phyloP scores from a whole-genome alignment of 305 asterid genomes.

The Vinca major region DNA sequence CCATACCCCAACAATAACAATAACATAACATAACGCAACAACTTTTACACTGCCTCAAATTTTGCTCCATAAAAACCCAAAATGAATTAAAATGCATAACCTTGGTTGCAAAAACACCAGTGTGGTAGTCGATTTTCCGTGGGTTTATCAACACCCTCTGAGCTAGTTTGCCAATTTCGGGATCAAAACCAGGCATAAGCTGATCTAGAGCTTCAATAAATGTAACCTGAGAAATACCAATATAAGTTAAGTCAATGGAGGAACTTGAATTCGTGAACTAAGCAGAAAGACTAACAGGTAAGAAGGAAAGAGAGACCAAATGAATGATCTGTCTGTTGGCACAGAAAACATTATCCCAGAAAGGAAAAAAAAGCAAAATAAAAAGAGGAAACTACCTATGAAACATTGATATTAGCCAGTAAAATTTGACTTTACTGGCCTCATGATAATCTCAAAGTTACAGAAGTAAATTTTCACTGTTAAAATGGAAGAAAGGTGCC shows the following conservation, averaged over 20 bases:
- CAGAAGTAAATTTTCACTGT: background rate
- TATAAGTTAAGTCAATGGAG: conserved; percentile 26
- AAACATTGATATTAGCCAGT: background rate
- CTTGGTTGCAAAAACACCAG: conserved; percentile 95
- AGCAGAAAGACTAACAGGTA: background rate
- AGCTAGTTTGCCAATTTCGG: conserved; percentile 84
- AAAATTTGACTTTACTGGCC: background rate
- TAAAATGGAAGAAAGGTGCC: background rate
- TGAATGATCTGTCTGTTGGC: background rate
- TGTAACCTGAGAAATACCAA: conserved; percentile 53
- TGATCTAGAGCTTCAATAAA: conserved; percentile 90
- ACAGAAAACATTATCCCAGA: background rate
- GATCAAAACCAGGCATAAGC: conserved; percentile 96
- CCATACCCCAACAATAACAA: no score
- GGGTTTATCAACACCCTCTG: conserved; percentile 85
- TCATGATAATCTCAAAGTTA: background rate
- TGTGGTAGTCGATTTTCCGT: conserved; percentile 76
- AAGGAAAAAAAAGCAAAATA: background rate
- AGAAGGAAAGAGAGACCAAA: background rate
- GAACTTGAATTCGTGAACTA: background rate
- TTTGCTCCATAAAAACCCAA: conserved; percentile 9
- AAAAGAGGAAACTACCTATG: background rate
- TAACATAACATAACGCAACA: no score
- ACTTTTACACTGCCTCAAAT: background rate
- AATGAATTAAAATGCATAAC: conserved; percentile 24